Conservation (phyloP, 2,329 filamentous ascomycete genomes). For the Phaeoacremonium minimum region DNA sequence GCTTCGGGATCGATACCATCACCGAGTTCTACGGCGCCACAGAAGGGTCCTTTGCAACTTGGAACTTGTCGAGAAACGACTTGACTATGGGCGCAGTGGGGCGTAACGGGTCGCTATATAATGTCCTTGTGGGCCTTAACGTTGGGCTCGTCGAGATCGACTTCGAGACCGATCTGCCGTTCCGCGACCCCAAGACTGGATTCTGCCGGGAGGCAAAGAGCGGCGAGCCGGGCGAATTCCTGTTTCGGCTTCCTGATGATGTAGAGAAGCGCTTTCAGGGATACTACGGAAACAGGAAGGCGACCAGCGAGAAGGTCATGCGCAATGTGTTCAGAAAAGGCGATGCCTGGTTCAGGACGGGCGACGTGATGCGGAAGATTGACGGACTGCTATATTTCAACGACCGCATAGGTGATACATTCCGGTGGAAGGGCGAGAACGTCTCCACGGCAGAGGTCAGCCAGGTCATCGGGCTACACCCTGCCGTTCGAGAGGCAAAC, state of each 20-base stretch:
- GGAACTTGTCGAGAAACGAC: constrained; percentile 71
- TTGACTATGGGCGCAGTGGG: constrained; percentile 76
- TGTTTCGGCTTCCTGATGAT: constrained; percentile 67
- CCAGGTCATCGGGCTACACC: constrained; percentile 65
- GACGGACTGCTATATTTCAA: constrained; percentile 76
- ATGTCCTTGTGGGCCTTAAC: constrained; percentile 43
- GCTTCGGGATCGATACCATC: constrained; percentile 70
- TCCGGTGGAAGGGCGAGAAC: constrained; percentile 80
- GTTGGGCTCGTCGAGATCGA: constrained; percentile 66
- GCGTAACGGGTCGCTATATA: constrained; percentile 60
- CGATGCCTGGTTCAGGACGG: constrained; percentile 79
- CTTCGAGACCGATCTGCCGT: constrained; percentile 62
- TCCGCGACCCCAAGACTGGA: constrained; percentile 64
- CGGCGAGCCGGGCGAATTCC: constrained; percentile 69
- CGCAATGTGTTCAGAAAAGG: constrained; percentile 69
- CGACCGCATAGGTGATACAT: constrained; percentile 76
- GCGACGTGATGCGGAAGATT: constrained; percentile 75
- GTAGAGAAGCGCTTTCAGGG: constrained; percentile 69
- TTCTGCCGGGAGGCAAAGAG: constrained; percentile 56
- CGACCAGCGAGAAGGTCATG: constrained; percentile 70
- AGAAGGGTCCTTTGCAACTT: constrained; percentile 64
- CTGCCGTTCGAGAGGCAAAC: constrained; percentile 70
- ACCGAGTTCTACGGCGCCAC: constrained; percentile 81
- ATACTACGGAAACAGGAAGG: constrained; percentile 71
- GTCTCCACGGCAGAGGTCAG: constrained; percentile 79